Evolutionary conservation across 1,284 basidiomycete genomes (phyloP), one percentile per base, ranked within the genome.

Genomic region (Phylloboletellus chloephorus): DNA sequence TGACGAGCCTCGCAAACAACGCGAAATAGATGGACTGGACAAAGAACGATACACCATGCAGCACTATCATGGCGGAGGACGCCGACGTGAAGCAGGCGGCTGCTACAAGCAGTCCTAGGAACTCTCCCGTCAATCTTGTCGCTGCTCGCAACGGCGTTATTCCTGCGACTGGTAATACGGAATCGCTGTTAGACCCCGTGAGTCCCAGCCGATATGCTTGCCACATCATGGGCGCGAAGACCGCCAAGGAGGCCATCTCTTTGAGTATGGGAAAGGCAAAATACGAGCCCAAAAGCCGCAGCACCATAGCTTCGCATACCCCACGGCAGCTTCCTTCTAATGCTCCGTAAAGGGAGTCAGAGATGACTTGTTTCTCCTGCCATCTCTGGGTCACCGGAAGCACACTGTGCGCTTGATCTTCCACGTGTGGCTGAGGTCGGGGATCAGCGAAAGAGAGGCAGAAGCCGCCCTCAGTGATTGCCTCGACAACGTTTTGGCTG

Each of bases 291-390:
- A 52, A 30, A 5, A 52, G 24, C 15, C 49, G 46, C 39, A 52
- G 41, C 20, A 20, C 15, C 8, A 52, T 49, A 17, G 33, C 52
- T 30, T 49, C 50, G 23, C 50, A 52, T 33, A 28, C 26, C 1
- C 50, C 52, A 23, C 45, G 39, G 10, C 52, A 54, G n/a, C 34
- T 45, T 16, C 52, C 51, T 31, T 53, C 50, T 26, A 54, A 16
- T 2, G 17, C 7, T 1, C 52, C 52, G 15, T 49, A 45, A 15
- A 52, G 22, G 5, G 41, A 0, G 10, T 52, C 52, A 16, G 39
- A 32, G 28, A 46, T 2, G 16, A 45, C 28, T 19, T 52, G 45
- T 13, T 32, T 54, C 22, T 49, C 39, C 39, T 52, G 33, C 39
- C 33, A 44, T 20, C 16, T 34, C 24, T 52, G 41, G 2, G 13